Evolutionary conservation across 129 eudicot genomes (phyloP), one percentile per base, ranked within the genome.

Genomic region (Logfia minima): DNA sequence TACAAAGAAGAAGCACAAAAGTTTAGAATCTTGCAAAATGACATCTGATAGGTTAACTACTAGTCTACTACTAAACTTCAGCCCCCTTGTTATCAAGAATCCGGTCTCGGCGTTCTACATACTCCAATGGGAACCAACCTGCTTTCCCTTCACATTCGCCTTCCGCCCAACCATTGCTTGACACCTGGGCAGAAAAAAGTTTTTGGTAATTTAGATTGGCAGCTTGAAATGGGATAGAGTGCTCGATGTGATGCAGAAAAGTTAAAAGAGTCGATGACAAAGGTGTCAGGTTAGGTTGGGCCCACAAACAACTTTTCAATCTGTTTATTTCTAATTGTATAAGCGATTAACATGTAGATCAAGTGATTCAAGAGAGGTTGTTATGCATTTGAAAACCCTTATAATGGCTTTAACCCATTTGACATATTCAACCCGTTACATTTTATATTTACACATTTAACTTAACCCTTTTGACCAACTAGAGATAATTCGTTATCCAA

Each of bases 81-180:
- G 90, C 93, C 51, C 79, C 84, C 89, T 91, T 89, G 88, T 89
- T 89, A 19, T 91, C 96, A 76, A 91, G 92, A 81, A 93, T 83
- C 24, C 88, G 92, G 11, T 93, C 98, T 39, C 98, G 85, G 84
- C 86, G 89, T 83, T 91, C 98, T 35, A 93, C 82, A 35, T 86
- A 93, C 76, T 82, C 97, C 74, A 78, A 84, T 16, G 98, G 98
- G 61, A 93, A 93, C 98, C 98, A 93, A 66, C 98, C 98, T 3
- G 97, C 98, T 79, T 89, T 89, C 51, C 98, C 97, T 52, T 89
- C 90, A 91, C 98, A 87, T 75, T 93, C 98, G 61, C 98, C 98
- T 87, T 93, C 98, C 8, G 98, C 98, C 98, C 98, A 93, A 37
- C 98, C 98, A 78, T 86, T 86, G 80, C 61, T 91, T 66, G 97